Base-by-base conservation (phyloP, 192 early-diverging fungal genomes). In the Phycomyces nitens region DNA sequence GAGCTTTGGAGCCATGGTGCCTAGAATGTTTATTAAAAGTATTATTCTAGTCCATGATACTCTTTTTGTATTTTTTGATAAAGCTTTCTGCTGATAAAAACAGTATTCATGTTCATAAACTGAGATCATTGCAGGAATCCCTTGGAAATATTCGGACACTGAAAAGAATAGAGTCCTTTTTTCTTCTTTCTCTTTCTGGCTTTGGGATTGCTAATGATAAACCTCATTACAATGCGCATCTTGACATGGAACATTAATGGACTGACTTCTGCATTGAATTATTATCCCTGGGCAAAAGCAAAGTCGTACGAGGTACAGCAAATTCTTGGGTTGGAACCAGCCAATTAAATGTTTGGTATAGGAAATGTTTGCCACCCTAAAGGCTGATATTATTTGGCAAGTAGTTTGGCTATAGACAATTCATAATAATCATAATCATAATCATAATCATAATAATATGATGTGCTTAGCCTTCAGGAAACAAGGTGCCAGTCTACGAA, bases 391-490 rank as follows among this genome's bases (percentile, higher is more conserved):
- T 41, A 56, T 62, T 21, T 71, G 44, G 60, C 59, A 68, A 41
- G 16, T 56, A 34, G 24, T 16, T 40, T 47, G 38, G 22, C 23
- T 20, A 42, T 47, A 14, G 55, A 39, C 44, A 61, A 21, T 23
- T 29, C 64, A 18, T 29, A 62, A 41, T 59, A 63, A 21, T n/a
- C n/a, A n/a, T n/a, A n/a, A 58, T 15, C 20, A 53, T 58, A 15
- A 18, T 52, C 1, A 38, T 38, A 16, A 18, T 56, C 8, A 56
- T 18, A 56, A 39, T n/a, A n/a, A n/a, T n/a, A n/a, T n/a, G n/a
- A n/a, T n/a, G n/a, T n/a, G n/a, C n/a, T n/a, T 49, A 91, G 92
- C 62, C 74, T 93, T 15, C 92, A 94, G 65, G 92, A 94, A 77
- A 83, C 84, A 59, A 94, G 92, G 69, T 77, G 83, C 44, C 75